phyloP scores from a whole-genome alignment of 73 alveolate species.

The Paramecium sonneborni region DNA sequence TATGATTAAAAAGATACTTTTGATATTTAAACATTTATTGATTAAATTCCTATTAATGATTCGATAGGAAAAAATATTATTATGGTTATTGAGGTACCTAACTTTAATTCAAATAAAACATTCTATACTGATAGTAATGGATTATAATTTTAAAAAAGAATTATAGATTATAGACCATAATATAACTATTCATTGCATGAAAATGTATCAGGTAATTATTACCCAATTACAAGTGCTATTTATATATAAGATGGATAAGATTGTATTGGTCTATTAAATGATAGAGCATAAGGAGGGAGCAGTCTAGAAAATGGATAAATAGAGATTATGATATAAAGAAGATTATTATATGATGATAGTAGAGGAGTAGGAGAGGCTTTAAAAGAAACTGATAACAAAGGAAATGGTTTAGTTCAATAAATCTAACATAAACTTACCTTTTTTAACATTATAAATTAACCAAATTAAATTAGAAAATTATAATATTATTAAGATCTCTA shows the following conservation, averaged over 20 bases:
- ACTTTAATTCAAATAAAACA: conserved; percentile 48
- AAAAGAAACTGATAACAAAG: conserved; percentile 69
- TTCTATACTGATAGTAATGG: conserved; percentile 83
- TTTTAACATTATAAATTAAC: neutral
- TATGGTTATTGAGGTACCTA: conserved; percentile 35
- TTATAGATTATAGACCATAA: conserved; percentile 69
- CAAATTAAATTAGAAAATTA: neutral
- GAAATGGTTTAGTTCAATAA: neutral
- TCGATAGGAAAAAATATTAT: conserved; percentile 56
- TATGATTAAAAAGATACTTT: neutral
- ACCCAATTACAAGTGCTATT: conserved; percentile 74
- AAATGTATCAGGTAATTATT: conserved; percentile 72
- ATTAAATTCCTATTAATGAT: conserved; percentile 58
- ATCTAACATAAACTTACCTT: conserved; percentile 34
- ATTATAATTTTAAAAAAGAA: conserved; percentile 71
- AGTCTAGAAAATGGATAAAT: conserved; percentile 86
- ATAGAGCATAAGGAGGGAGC: conserved; percentile 92
- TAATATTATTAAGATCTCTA: conserved; percentile 3
- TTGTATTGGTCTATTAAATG: conserved; percentile 71
- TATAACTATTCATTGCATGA: conserved; percentile 66
- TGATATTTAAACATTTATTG: conserved; percentile 56
- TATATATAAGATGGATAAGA: conserved; percentile 64
- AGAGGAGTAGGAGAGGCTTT: conserved; percentile 88
- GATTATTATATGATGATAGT: conserved; percentile 72
- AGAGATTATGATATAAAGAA: conserved; percentile 93